A percentile compares a stretch with the other conserved stretches of the same genome.
phyloP scores from a whole-genome alignment of 768 basidiomycete species.

The Megacollybia marginata region DNA sequence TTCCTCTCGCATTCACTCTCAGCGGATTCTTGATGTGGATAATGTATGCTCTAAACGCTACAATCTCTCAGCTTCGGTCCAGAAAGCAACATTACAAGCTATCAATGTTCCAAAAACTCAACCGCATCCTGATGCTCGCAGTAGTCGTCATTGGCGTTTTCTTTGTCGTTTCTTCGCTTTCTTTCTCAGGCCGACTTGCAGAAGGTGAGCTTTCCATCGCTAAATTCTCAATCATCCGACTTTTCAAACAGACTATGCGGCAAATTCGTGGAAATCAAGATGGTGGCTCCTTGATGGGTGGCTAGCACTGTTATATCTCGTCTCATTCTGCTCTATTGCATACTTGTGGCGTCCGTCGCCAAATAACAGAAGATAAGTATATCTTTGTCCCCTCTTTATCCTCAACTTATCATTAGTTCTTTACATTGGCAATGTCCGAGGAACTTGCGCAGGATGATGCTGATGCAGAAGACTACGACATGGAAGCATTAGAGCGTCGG shows the following conservation, averaged over 20 bases:
- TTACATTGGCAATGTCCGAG: slow-evolving; percentile 88
- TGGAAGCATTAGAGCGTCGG: slow-evolving; percentile 64
- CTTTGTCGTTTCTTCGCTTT: slow-evolving; percentile 88
- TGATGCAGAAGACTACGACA: slow-evolving; percentile 89
- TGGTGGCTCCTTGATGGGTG: slow-evolving; percentile 99
- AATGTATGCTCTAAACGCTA: slow-evolving; percentile 79
- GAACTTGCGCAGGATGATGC: slow-evolving; percentile 93
- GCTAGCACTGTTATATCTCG: slow-evolving; percentile 81
- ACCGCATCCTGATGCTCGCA: slow-evolving; percentile 77
- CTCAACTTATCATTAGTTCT: slow-evolving; percentile 18
- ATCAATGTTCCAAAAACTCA: slow-evolving; percentile 81
- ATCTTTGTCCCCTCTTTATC: slow-evolving; percentile 1
- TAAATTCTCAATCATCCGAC: not conserved
- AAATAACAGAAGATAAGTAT: slow-evolving; percentile 77
- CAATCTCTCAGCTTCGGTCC: slow-evolving; percentile 77
- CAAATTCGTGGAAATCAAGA: slow-evolving; percentile 80
- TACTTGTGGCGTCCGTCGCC: slow-evolving; percentile 93
- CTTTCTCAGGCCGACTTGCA: slow-evolving; percentile 84
- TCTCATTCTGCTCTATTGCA: slow-evolving; percentile 71
- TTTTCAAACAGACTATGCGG: slow-evolving; percentile 66
- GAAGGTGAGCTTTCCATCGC: slow-evolving; percentile 54
- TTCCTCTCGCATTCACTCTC: slow-evolving; percentile 92
- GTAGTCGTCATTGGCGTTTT: slow-evolving; percentile 80
- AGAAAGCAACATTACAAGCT: slow-evolving; percentile 85
- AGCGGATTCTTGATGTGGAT: slow-evolving; percentile 97